phyloP scores from a whole-genome alignment of 352 stramenopile species.

The Phytophthora sp. region DNA sequence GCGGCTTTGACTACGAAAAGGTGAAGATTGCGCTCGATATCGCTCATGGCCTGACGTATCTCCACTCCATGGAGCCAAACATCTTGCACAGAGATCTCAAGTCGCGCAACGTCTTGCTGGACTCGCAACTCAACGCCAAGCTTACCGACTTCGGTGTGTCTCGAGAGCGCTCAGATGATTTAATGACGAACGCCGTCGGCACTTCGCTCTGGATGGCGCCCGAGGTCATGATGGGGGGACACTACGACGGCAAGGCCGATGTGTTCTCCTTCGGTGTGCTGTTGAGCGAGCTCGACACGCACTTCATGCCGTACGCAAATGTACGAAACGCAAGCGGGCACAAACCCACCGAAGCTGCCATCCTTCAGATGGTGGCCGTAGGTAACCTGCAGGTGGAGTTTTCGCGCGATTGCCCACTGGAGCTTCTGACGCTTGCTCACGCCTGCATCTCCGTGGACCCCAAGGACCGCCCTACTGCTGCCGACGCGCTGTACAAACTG shows the following conservation, averaged over 20 bases:
- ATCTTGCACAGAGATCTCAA: conserved; percentile 80
- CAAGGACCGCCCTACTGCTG: conserved; percentile 35
- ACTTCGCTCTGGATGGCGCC: conserved; percentile 65
- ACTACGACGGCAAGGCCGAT: conserved; percentile 54
- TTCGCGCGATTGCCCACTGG: conserved; percentile 25
- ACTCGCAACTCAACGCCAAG: conserved; percentile 48
- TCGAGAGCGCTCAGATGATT: conserved; percentile 37
- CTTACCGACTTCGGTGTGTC: conserved; percentile 69
- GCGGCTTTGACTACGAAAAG: conserved; percentile 56
- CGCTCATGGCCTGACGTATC: conserved; percentile 47
- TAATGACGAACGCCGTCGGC: conserved; percentile 55
- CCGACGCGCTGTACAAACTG: conserved; percentile 42
- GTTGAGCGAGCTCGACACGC: conserved; percentile 52
- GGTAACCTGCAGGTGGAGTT: conserved; percentile 47
- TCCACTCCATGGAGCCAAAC: conserved; percentile 52
- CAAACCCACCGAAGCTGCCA: conserved; percentile 39
- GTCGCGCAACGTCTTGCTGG: conserved; percentile 80
- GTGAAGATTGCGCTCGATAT: conserved; percentile 58
- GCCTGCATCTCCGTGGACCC: conserved; percentile 47
- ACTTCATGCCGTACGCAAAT: conserved; percentile 50
- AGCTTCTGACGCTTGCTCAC: conserved; percentile 32
- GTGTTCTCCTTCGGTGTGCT: conserved; percentile 62
- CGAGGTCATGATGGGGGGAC: conserved; percentile 53
- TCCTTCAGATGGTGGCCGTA: conserved; percentile 45
- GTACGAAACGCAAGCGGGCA: conserved; percentile 35